Evolutionary conservation across 2,329 filamentous ascomycete species (phyloP).

Genomic region (Paramyrothecium sp.): DNA sequence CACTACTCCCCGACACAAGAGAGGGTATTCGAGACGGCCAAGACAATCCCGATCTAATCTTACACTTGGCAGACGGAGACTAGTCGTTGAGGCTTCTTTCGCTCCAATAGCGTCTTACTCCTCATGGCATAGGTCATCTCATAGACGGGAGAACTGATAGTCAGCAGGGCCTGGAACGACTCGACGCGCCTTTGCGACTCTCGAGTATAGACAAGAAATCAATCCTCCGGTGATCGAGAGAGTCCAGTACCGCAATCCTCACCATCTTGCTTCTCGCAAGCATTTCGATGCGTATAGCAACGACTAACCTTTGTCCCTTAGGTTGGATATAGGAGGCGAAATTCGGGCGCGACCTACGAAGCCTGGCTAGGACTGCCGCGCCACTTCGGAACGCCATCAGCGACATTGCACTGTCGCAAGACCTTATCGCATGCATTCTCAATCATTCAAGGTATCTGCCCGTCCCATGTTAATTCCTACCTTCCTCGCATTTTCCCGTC

Average conservation of each 20-base stretch:
- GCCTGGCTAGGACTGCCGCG: neutral
- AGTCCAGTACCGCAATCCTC: neutral
- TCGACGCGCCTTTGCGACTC: neutral
- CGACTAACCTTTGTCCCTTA: neutral
- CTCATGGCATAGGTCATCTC: neutral
- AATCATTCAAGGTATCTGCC: conserved; percentile 26
- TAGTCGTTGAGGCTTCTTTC: no score
- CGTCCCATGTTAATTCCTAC: neutral
- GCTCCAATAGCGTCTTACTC: no score
- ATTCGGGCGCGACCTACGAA: neutral
- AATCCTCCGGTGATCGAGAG: neutral
- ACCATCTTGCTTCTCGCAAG: neutral
- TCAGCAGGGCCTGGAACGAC: neutral
- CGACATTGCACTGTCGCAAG: conserved; percentile 12
- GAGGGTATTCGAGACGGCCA: no score
- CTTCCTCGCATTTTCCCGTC: neutral
- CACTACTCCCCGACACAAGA: no score
- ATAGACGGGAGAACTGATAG: neutral
- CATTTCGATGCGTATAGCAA: neutral
- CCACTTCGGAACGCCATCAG: conserved; percentile 1
- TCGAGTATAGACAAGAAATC: neutral
- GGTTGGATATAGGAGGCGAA: neutral
- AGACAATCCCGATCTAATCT: no score
- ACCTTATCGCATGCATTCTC: conserved; percentile 27
- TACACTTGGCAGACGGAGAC: no score